Conservation (phyloP, 768 basidiomycete genomes). For the Pholiota microspora region DNA sequence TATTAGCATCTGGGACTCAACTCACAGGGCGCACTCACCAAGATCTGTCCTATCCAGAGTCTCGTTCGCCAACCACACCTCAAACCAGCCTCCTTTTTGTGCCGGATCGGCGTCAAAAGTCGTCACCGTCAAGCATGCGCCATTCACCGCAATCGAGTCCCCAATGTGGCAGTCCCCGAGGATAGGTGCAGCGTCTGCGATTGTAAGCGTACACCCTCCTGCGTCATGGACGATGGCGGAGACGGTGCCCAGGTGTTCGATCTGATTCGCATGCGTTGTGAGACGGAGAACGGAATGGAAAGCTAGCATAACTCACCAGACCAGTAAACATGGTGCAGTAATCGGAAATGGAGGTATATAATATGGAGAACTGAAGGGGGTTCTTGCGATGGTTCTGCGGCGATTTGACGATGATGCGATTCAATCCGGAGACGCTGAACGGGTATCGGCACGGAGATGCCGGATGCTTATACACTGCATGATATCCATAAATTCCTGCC, state of each 20-base stretch:
- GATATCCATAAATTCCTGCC: no score
- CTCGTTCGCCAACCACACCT: conserved; percentile 94
- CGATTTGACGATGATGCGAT: no score
- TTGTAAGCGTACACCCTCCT: conserved; percentile 81
- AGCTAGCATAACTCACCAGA: conserved; percentile 46
- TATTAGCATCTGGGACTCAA: neutral
- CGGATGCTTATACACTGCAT: no score
- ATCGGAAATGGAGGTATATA: neutral
- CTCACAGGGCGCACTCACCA: conserved; percentile 45
- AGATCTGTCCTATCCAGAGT: conserved; percentile 89
- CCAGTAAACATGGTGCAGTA: conserved; percentile 70
- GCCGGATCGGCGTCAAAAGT: conserved; percentile 58
- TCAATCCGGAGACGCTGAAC: neutral
- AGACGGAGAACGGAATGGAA: neutral
- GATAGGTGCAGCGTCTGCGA: conserved; percentile 69
- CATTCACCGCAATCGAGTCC: conserved; percentile 91
- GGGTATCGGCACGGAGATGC: neutral
- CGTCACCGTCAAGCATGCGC: conserved; percentile 88
- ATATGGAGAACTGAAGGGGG: neutral
- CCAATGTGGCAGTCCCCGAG: conserved; percentile 89
- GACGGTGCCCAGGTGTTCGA: conserved; percentile 87
- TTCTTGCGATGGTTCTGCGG: neutral
- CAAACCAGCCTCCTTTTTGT: conserved; percentile 76
- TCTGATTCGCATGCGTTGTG: conserved; percentile 39
- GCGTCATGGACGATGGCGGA: conserved; percentile 57